phyloP scores from a whole-genome alignment of 2,329 filamentous ascomycete genomes.

The Pseudocercospora fijiensis region DNA sequence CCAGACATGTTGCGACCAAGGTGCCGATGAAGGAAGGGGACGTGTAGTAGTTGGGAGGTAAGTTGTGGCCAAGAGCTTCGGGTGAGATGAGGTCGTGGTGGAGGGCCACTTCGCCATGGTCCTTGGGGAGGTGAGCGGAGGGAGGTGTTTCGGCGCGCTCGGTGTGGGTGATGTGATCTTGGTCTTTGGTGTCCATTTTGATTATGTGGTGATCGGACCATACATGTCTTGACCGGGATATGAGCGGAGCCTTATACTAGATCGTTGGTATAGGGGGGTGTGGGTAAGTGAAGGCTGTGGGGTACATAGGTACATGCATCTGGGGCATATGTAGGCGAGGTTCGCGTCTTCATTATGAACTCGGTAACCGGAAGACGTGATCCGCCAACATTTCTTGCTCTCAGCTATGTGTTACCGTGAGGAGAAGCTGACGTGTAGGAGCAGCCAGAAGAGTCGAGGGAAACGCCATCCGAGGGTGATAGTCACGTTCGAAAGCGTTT shows the following conservation, averaged over 20 bases:
- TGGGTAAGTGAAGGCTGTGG: background rate
- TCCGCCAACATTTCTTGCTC: background rate
- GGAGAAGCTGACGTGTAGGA: background rate
- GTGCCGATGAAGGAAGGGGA: conserved; percentile 17
- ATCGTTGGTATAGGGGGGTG: background rate
- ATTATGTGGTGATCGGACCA: background rate
- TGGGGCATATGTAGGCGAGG: background rate
- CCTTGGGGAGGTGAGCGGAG: background rate
- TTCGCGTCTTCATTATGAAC: background rate
- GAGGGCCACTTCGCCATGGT: background rate
- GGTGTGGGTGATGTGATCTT: background rate
- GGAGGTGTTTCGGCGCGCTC: background rate
- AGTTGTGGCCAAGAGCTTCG: conserved; percentile 14
- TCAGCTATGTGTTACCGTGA: background rate
- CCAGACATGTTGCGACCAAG: conserved; percentile 20
- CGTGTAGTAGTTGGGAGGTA: conserved; percentile 15
- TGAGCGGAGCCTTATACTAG: background rate
- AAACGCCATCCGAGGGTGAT: background rate
- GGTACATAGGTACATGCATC: background rate
- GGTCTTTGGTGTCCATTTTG: background rate
- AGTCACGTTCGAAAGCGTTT: background rate
- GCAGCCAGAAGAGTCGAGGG: background rate
- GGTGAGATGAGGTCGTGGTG: conserved; percentile 18
- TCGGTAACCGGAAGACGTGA: background rate
- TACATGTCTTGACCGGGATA: background rate